These are phyloP conservation scores for Cunninghamia lanceolata DNA, from an alignment of 75 land plant genomes.

Conservation along the genomic window DNA sequence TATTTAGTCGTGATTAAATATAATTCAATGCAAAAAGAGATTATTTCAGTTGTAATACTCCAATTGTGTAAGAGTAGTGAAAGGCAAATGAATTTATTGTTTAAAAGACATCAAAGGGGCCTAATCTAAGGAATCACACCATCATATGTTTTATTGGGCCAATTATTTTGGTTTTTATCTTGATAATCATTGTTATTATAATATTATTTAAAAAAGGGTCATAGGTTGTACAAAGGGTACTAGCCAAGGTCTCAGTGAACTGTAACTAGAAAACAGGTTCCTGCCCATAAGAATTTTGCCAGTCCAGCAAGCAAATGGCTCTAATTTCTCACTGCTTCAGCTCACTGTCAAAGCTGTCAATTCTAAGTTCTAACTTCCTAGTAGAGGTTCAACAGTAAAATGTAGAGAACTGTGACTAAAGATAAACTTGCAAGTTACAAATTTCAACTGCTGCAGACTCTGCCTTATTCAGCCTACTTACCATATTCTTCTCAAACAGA, in stretches of 20 bases:
- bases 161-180: neutral
- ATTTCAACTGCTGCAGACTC: neutral
- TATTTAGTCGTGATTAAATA: neutral
- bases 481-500: slow-evolving; percentile 27
- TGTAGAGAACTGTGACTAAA: neutral
- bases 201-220: neutral
- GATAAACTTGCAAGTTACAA: neutral
- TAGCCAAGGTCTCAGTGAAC: neutral
- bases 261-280: neutral
- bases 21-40: neutral
- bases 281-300: neutral
- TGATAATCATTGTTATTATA: neutral
- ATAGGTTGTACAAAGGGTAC: neutral
- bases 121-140: neutral
- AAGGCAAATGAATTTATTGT: too few relatives aligned
- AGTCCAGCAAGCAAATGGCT: neutral
- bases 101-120: too few relatives aligned
- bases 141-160: neutral
- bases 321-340: neutral
- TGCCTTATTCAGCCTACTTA: slow-evolving; percentile 5
- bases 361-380: neutral
- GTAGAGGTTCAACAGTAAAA: neutral
- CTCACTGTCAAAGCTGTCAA: neutral
- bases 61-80: neutral
- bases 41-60: neutral